Evolutionary conservation across 2,329 filamentous ascomycete species (phyloP).

Genomic region (Thermochaetoides dissita): DNA sequence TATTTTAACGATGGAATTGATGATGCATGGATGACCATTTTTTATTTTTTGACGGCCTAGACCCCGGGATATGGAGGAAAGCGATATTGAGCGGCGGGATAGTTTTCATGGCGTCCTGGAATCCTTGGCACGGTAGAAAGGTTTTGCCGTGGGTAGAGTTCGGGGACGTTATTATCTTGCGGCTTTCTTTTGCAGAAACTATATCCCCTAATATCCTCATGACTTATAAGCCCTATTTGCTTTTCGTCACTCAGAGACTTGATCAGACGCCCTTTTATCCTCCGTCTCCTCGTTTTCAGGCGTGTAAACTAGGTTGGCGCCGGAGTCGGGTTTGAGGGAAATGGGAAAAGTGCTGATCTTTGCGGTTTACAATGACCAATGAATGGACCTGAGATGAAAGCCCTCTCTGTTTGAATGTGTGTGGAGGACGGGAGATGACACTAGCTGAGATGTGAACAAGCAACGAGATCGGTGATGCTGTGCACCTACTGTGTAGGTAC

Average conservation of each 20-base stretch:
- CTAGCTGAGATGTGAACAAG: too few relatives aligned
- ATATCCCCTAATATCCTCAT: slow-evolving; percentile 17
- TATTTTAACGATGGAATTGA: slow-evolving; percentile 19
- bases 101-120: slow-evolving; percentile 17
- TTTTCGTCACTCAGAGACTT: slow-evolving; percentile 12
- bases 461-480: too few relatives aligned
- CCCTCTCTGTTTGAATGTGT: not conserved
- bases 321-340: slow-evolving; percentile 9
- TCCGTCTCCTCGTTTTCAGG: slow-evolving; percentile 18
- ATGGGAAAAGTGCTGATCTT: slow-evolving; percentile 11
- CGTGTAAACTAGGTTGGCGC: slow-evolving; percentile 14
- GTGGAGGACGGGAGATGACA: too few relatives aligned
- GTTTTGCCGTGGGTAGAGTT: slow-evolving; percentile 18
- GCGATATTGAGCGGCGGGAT: slow-evolving; percentile 14
- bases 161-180: slow-evolving; percentile 20
- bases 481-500: too few relatives aligned
- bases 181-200: slow-evolving; percentile 16
- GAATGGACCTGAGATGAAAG: too few relatives aligned
- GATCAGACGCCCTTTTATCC: slow-evolving; percentile 2
- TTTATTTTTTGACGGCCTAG: slow-evolving; percentile 9
- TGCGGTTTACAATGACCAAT: slow-evolving; percentile 1
- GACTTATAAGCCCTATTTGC: slow-evolving; percentile 15
- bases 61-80: slow-evolving; percentile 9
- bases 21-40: slow-evolving; percentile 14
- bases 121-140: slow-evolving; percentile 12